Evolutionary conservation across 768 basidiomycete genomes (phyloP).

Genomic region (Naganishia friedmannii): DNA sequence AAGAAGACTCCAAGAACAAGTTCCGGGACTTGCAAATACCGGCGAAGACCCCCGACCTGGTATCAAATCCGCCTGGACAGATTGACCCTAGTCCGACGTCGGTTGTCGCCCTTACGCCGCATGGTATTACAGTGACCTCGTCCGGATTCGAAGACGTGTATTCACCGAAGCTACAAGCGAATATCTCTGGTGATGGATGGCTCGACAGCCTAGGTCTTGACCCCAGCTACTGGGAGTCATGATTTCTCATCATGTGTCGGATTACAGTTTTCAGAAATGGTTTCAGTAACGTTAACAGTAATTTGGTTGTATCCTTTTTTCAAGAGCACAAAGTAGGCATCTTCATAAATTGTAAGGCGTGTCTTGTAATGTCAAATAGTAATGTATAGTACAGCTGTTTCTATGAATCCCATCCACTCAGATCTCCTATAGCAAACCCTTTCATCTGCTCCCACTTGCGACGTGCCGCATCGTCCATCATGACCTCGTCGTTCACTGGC

Average conservation of each 20-base stretch:
- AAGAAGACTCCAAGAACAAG: not conserved
- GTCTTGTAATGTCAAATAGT: not conserved
- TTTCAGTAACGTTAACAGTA: not conserved
- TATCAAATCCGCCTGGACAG: not conserved
- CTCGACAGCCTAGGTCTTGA: constrained; percentile 13
- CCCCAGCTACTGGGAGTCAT: constrained; percentile 11
- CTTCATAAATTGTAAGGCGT: not conserved
- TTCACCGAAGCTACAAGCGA: constrained; percentile 1
- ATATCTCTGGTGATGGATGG: constrained; percentile 14
- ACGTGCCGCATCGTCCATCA: constrained; percentile 11
- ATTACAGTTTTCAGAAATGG: no score
- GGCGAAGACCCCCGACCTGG: constrained; percentile 14
- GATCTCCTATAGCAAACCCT: constrained; percentile 45
- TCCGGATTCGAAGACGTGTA: constrained; percentile 4
- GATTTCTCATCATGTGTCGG: not conserved
- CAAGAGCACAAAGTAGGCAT: no score
- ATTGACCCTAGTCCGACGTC: constrained; percentile 15
- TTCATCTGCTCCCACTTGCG: constrained; percentile 42
- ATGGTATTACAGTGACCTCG: not conserved
- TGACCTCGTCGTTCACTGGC: constrained; percentile 2
- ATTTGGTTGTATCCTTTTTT: not conserved
- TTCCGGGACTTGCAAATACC: not conserved
- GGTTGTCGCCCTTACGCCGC: constrained; percentile 2
- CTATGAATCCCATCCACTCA: constrained; percentile 30
- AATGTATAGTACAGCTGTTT: not conserved